These are phyloP conservation scores for Cadophora luteo-olivacea DNA, from an alignment of 2,329 filamentous ascomycete species.

Conservation along the genomic window DNA sequence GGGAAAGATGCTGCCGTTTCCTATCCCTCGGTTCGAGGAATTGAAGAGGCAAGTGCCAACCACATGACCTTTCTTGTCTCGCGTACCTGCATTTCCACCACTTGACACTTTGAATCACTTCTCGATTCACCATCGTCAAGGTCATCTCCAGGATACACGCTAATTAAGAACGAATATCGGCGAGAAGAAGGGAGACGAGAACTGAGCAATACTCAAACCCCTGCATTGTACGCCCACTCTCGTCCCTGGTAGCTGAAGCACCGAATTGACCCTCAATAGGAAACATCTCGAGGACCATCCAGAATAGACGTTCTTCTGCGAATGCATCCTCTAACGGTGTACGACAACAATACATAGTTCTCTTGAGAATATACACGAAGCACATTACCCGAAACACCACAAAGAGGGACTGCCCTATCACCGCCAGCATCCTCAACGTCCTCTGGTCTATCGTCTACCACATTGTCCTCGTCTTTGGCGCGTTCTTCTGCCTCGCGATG, in stretches of 20 bases:
- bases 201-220: neutral
- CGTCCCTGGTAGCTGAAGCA: neutral
- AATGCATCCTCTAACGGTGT: too few relatives aligned
- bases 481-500: too few relatives aligned
- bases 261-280: too few relatives aligned
- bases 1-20: neutral
- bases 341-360: neutral
- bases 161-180: constrained; percentile 2
- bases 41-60: neutral
- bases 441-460: too few relatives aligned
- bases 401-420: too few relatives aligned
- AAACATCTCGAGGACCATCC: too few relatives aligned
- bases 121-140: constrained; percentile 15
- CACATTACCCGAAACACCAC: too few relatives aligned
- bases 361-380: neutral
- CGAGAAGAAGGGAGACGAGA: neutral
- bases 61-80: too few relatives aligned
- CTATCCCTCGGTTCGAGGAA: neutral
- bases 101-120: neutral
- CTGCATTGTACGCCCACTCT: neutral
- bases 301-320: too few relatives aligned
- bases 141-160: neutral
- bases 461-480: too few relatives aligned
- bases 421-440: too few relatives aligned
- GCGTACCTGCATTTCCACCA: neutral